Percentiles rank a stretch among this genome's conserved stretches.
These are phyloP conservation scores for Trifolium pratense DNA, from an alignment of 306 rosid species.

Conservation along the genomic window DNA sequence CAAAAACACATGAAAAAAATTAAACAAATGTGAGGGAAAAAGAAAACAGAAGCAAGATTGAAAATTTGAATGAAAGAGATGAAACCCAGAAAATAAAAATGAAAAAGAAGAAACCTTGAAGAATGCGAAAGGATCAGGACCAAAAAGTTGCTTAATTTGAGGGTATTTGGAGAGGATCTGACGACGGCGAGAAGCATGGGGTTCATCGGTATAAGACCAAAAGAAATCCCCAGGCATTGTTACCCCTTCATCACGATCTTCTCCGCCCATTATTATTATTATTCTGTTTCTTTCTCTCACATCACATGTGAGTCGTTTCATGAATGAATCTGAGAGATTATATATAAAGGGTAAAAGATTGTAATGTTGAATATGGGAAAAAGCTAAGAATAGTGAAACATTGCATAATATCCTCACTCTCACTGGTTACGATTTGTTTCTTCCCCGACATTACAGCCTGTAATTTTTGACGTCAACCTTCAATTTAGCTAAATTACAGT, in stretches of 20 bases:
- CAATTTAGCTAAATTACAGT: neutral
- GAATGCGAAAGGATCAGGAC: slow-evolving; percentile 76
- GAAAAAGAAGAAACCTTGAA: slow-evolving; percentile 55
- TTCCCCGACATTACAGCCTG: slow-evolving; percentile 20
- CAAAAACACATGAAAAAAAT: too few species aligned
- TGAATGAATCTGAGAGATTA: neutral
- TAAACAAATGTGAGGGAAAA: too few species aligned
- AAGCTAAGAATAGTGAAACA: slow-evolving; percentile 2
- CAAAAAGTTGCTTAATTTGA: slow-evolving; percentile 82
- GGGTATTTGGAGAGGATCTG: slow-evolving; percentile 92
- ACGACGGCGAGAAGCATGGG: slow-evolving; percentile 90
- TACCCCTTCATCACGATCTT: slow-evolving; percentile 60
- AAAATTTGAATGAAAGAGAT: too few species aligned
- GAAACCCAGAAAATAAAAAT: too few species aligned
- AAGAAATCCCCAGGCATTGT: slow-evolving; percentile 82
- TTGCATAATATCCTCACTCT: neutral
- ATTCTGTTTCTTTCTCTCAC: neutral
- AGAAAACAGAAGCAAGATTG: too few species aligned
- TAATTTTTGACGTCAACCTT: neutral
- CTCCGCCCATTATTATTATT: neutral
- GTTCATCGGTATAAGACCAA: slow-evolving; percentile 95
- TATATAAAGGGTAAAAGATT: too few species aligned
- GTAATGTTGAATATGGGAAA: neutral
- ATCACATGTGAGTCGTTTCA: neutral
- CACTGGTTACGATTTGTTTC: neutral